phyloP scores from a whole-genome alignment of 2,329 filamentous ascomycete species.

The Sporothrix pseudoabietina region DNA sequence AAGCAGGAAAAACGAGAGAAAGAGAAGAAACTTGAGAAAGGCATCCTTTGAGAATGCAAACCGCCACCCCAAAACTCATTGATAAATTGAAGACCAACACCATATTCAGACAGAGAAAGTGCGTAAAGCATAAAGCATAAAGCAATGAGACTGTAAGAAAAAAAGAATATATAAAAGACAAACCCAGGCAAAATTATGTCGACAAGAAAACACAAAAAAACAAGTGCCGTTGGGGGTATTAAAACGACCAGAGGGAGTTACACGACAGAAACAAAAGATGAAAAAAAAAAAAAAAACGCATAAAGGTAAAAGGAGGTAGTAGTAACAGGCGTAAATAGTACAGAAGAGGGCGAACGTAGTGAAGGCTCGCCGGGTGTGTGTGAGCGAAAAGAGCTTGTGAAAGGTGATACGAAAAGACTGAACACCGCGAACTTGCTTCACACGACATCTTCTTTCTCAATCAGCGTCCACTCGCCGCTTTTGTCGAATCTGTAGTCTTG shows the following conservation, averaged over 20 bases:
- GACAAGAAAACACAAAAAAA: slow-evolving; percentile 14
- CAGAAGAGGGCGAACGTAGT: not conserved
- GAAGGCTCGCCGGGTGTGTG: not conserved
- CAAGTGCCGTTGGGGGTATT: slow-evolving; percentile 29
- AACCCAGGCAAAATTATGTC: not conserved
- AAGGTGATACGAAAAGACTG: not conserved
- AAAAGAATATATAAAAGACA: not conserved
- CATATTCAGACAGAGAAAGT: not conserved
- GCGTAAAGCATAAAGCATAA: not conserved
- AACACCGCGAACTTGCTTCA: not conserved
- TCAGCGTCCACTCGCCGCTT: not conserved
- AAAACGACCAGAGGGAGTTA: slow-evolving; percentile 11
- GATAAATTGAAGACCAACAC: slow-evolving; percentile 4
- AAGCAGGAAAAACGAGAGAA: not conserved
- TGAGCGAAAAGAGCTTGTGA: not conserved
- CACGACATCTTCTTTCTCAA: not conserved
- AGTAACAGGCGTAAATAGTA: slow-evolving; percentile 18
- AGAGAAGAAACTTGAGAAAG: not conserved
- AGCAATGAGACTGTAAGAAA: not conserved
- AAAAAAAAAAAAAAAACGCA: not conserved
- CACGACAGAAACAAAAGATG: not conserved
- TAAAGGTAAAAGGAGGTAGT: not conserved
- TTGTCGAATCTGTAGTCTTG: not conserved
- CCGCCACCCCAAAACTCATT: not conserved
- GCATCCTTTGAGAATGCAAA: not conserved